Evolutionary conservation across 495 filamentous ascomycete genomes (phyloP).

Genomic region (Podospora anserina): DNA sequence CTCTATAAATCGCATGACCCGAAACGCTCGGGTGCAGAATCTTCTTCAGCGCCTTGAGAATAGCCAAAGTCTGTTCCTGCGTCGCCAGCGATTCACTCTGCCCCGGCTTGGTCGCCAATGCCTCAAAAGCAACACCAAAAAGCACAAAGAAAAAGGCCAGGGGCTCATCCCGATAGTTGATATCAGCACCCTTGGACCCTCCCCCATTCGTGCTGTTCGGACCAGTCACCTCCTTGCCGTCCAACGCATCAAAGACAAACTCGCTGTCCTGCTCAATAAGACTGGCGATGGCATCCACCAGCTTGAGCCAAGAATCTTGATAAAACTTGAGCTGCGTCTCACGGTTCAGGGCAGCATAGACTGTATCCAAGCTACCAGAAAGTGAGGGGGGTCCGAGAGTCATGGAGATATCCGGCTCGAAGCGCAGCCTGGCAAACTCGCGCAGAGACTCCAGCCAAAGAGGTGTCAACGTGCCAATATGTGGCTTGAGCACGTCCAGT

Average conservation of each 20-base stretch:
- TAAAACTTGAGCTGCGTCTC: constrained; percentile 95
- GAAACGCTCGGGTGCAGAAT: constrained; percentile 94
- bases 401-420: constrained; percentile 95
- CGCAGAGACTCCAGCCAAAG: constrained; percentile 90
- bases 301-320: constrained; percentile 93
- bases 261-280: constrained; percentile 96
- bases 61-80: constrained; percentile 80
- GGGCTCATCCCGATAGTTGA: constrained; percentile 97
- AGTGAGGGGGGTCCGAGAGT: constrained; percentile 69
- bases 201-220: constrained; percentile 44
- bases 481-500: constrained; percentile 81
- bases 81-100: constrained; percentile 65
- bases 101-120: constrained; percentile 73
- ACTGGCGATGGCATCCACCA: constrained; percentile 96
- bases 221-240: constrained; percentile 68
- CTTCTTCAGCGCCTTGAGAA: constrained; percentile 88
- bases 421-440: constrained; percentile 89
- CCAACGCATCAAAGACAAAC: constrained; percentile 93
- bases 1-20: constrained; percentile 92
- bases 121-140: constrained; percentile 94
- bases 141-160: constrained; percentile 99
- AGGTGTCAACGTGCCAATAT: constrained; percentile 82
- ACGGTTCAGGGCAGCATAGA: constrained; percentile 90
- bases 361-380: constrained; percentile 77
- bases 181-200: constrained; percentile 58